A percentile compares a stretch with the other conserved stretches of the same genome.
Evolutionary conservation across 1,284 basidiomycete species (phyloP).

Genomic region (Pseudozyma sp.): DNA sequence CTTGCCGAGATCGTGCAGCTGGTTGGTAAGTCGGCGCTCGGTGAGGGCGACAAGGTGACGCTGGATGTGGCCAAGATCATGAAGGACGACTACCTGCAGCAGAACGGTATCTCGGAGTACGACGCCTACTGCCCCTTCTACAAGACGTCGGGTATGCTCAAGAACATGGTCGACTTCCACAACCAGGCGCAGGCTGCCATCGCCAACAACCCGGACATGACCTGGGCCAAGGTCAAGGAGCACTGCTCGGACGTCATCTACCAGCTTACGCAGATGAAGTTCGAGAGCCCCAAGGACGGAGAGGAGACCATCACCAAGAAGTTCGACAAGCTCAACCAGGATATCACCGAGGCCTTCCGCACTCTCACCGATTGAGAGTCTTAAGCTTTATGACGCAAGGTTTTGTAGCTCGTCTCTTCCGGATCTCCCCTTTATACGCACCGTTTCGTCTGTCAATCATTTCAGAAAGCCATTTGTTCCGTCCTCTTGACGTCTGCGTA

Average conservation of each 20-base stretch:
- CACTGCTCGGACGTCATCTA: constrained; percentile 87
- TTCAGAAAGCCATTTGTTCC: constrained; percentile 7
- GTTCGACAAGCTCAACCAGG: constrained; percentile 64
- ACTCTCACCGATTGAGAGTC: constrained; percentile 58
- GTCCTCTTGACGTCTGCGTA: too few species aligned
- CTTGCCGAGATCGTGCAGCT: constrained; percentile 98
- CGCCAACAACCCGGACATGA: constrained; percentile 81
- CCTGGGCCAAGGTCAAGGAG: constrained; percentile 93
- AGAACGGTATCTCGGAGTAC: constrained; percentile 98
- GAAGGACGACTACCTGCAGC: constrained; percentile 94
- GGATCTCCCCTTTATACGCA: constrained; percentile 5
- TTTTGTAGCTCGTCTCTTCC: neutral
- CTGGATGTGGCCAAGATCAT: constrained; percentile 96
- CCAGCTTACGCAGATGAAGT: constrained; percentile 98
- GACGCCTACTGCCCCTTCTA: constrained; percentile 94
- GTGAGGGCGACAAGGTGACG: constrained; percentile 98
- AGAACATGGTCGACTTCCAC: constrained; percentile 95
- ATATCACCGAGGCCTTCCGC: constrained; percentile 66
- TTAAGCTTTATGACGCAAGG: neutral
- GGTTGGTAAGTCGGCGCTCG: constrained; percentile 96
- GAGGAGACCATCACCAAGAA: constrained; percentile 62
- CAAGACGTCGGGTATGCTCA: constrained; percentile 85
- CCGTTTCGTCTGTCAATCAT: constrained; percentile 18
- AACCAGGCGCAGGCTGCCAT: constrained; percentile 84
- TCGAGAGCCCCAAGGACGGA: constrained; percentile 76